Conservation (phyloP, 441 rosid genomes). For the Pelargonium cotyledonis region DNA sequence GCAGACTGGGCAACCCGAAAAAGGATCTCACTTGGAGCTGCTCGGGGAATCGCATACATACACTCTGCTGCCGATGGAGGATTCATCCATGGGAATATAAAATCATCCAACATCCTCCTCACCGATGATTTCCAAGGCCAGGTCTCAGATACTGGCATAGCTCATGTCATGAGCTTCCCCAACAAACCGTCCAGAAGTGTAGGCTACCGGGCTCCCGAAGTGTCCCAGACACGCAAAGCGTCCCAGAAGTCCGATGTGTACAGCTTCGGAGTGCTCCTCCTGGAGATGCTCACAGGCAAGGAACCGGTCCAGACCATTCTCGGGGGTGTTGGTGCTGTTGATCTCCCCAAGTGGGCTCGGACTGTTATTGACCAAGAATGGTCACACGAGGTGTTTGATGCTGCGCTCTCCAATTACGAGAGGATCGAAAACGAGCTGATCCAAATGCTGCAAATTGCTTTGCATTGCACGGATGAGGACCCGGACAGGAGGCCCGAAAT, state of each 20-base stretch:
- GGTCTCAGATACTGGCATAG: slow-evolving; percentile 57
- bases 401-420: slow-evolving; percentile 47
- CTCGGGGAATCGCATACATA: slow-evolving; percentile 42
- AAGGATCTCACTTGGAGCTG: slow-evolving; percentile 45
- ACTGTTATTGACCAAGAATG: slow-evolving; percentile 71
- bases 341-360: slow-evolving; percentile 73
- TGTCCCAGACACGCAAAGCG: slow-evolving; percentile 45
- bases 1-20: slow-evolving; percentile 50
- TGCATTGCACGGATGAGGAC: slow-evolving; percentile 52
- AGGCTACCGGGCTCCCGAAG: slow-evolving; percentile 67
- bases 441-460: slow-evolving; percentile 67
- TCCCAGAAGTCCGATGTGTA: slow-evolving; percentile 57
- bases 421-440: slow-evolving; percentile 65
- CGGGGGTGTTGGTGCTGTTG: slow-evolving; percentile 51
- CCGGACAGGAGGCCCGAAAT: slow-evolving; percentile 56
- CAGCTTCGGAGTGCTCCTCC: slow-evolving; percentile 62
- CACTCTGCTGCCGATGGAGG: slow-evolving; percentile 43
- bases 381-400: slow-evolving; percentile 74
- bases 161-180: slow-evolving; percentile 47
- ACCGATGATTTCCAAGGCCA: slow-evolving; percentile 43
- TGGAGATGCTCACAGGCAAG: slow-evolving; percentile 70
- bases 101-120: slow-evolving; percentile 60
- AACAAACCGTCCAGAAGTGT: slow-evolving; percentile 43
- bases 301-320: slow-evolving; percentile 42
- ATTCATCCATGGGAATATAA: slow-evolving; percentile 62